Conservation (phyloP, 345 rosid genomes). For the Moricandia moricandioides region DNA sequence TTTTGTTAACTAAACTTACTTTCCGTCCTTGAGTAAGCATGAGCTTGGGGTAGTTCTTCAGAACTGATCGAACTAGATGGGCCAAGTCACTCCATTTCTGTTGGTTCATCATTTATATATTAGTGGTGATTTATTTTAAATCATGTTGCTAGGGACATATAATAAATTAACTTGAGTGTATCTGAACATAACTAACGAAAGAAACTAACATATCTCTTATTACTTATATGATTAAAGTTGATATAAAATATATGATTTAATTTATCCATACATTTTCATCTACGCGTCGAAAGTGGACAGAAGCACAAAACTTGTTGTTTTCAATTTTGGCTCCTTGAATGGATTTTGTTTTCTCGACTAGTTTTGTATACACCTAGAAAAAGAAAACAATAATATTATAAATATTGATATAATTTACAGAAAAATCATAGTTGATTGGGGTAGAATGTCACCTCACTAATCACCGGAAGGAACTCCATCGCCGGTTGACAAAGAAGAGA, state of each 20-base stretch:
- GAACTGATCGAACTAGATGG: constrained; percentile 56
- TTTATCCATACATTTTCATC: constrained; percentile 59
- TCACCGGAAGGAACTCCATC: constrained; percentile 75
- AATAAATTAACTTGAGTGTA: not conserved
- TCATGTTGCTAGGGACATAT: not conserved
- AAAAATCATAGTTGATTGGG: not conserved
- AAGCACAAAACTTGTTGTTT: constrained; percentile 86
- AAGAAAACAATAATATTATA: not conserved
- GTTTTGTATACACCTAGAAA: constrained; percentile 35
- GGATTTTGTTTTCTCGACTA: constrained; percentile 58
- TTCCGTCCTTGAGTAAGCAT: constrained; percentile 77
- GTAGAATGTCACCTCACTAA: constrained; percentile 55
- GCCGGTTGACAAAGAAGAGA: constrained; percentile 75
- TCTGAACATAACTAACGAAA: not conserved
- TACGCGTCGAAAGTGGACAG: constrained; percentile 88
- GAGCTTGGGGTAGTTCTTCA: constrained; percentile 68
- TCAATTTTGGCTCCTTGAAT: constrained; percentile 74
- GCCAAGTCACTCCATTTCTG: constrained; percentile 83
- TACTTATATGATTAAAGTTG: not conserved
- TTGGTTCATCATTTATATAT: not conserved
- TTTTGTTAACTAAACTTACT: constrained; percentile 56
- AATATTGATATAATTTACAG: not conserved
- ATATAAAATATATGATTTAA: not conserved
- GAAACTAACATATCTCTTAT: not conserved
- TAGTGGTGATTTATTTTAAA: not conserved